phyloP scores from a whole-genome alignment of 768 basidiomycete genomes.

The Phallus indusiatus region DNA sequence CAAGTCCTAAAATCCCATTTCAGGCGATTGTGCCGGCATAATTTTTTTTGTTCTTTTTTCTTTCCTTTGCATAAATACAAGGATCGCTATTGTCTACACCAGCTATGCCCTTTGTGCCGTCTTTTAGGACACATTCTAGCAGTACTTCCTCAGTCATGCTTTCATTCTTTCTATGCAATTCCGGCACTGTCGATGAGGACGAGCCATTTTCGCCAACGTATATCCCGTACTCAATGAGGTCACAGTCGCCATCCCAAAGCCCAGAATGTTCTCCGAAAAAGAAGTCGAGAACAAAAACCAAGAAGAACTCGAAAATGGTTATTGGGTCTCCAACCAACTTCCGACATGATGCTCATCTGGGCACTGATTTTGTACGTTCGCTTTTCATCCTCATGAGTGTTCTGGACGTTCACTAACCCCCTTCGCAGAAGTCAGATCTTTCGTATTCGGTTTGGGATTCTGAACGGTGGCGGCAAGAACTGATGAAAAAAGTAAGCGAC shows the following conservation, averaged over 20 bases:
- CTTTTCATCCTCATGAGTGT: neutral
- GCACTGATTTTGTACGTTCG: constrained; percentile 13
- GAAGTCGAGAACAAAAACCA: neutral
- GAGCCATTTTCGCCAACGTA: neutral
- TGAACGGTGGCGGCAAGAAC: constrained; percentile 4
- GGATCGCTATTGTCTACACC: neutral
- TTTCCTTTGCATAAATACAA: neutral
- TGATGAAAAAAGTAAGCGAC: neutral
- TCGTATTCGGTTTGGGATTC: constrained; percentile 1
- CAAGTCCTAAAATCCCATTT: too few relatives aligned
- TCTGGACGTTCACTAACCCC: neutral
- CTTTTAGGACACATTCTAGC: neutral
- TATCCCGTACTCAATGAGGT: constrained; percentile 3
- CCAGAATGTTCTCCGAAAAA: constrained; percentile 5
- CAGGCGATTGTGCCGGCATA: too few relatives aligned
- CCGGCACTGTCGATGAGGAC: constrained; percentile 11
- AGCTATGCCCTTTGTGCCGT: constrained; percentile 5
- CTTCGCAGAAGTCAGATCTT: neutral
- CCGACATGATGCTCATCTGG: constrained; percentile 14
- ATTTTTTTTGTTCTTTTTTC: neutral
- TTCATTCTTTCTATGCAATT: constrained; percentile 11
- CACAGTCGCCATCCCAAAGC: neutral
- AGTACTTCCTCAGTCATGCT: constrained; percentile 8
- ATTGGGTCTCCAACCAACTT: constrained; percentile 15
- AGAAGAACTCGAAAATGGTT: constrained; percentile 11